Evolutionary conservation across 768 basidiomycete species (phyloP), one percentile per base, ranked within the genome.

Genomic region (Russula virescens): DNA sequence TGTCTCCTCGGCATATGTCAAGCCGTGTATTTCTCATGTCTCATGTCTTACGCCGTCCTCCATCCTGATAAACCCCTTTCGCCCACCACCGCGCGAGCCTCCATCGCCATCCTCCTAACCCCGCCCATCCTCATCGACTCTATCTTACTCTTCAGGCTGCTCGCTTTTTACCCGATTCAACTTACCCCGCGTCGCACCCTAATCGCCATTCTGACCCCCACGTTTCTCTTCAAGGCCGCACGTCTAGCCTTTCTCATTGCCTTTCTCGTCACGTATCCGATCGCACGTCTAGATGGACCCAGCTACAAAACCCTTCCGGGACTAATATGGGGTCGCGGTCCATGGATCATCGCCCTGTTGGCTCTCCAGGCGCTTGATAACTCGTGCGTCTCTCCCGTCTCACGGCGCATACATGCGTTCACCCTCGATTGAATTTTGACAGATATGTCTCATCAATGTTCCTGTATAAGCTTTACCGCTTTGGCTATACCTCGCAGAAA

Each of bases 1-100:
- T 67, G 66, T 52, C 40, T 59, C 46, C 63, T 67, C 34, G 66
- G 66, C 2, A 61, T 67, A 25, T 60, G 57, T 25, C 64, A 67
- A 21, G 63, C 66, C 35, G 18, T 58, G 25, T 61, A 60, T 26
- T 61, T 55, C 18, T 3, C 43, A 8, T 60, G 42, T 13, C 38
- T 67, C 42, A 50, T 46, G 9, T 42, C 55, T 11, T 52, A 26
- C 38, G 45, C 58, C 40, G 18, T 67, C 40, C 50, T 61, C 8
- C 43, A 60, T 21, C 66, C 66, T 4, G 11, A 40, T 8, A 54
- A 50, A 18, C 35, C 45, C 14, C 0, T 67, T 5, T 49, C 54
- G 4, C 35, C 14, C 23, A 43, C 55, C 3, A 45, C 53, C 5
- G 31, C 56, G 46, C 21, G 61, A 3, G 45, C 52, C 1, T 55